Conservation (phyloP, 2,329 filamentous ascomycete species). For the Graphiopsis chlorocephala region DNA sequence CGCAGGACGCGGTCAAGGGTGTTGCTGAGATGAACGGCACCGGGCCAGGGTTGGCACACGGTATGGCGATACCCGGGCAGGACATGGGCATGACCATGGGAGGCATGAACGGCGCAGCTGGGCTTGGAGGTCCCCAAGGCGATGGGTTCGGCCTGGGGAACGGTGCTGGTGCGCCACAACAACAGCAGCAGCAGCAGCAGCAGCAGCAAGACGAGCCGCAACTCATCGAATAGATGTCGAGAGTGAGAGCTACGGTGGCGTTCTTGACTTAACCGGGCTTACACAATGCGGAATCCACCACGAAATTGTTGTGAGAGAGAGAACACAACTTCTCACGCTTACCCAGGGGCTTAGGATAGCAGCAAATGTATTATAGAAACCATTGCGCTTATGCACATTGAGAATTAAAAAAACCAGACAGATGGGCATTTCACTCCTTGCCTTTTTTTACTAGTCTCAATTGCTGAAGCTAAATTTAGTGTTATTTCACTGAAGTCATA, state of each 20-base stretch:
- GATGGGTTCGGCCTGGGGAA: neutral
- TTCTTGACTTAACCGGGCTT: neutral
- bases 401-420: neutral
- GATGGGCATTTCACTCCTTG: neutral
- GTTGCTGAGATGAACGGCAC: neutral
- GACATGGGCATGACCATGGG: neutral
- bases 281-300: neutral
- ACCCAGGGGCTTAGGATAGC: neutral
- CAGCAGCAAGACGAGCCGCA: neutral
- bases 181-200: neutral
- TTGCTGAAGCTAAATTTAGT: neutral
- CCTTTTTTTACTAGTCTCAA: neutral
- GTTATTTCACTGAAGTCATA: neutral
- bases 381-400: neutral
- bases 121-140: neutral
- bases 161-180: neutral
- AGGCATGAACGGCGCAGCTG: neutral
- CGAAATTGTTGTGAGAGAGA: neutral
- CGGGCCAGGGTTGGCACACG: neutral
- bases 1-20: slow-evolving; percentile 6
- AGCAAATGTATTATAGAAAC: neutral
- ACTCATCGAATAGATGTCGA: neutral
- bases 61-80: neutral
- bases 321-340: neutral
- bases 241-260: neutral